These are phyloP conservation scores for Rhizopogon sp. DNA, from an alignment of 768 basidiomycete genomes.

Conservation along the genomic window DNA sequence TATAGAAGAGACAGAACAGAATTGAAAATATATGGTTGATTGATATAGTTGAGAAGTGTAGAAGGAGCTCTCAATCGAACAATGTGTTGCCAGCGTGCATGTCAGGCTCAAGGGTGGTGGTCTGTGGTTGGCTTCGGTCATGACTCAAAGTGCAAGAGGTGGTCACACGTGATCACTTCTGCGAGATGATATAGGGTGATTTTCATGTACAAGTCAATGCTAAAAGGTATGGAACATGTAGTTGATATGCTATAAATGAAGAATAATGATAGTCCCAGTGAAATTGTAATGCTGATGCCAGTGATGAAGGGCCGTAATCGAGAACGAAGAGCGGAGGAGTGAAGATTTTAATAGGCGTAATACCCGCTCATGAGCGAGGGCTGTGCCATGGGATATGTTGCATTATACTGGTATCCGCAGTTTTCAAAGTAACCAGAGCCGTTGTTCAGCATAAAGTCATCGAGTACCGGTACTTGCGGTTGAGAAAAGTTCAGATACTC, in stretches of 20 bases:
- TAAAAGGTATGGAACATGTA: not conserved
- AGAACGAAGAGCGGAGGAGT: not conserved
- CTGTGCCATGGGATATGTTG: not conserved
- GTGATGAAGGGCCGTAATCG: not conserved
- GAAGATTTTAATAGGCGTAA: not conserved
- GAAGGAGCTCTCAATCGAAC: not conserved
- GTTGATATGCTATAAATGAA: too few relatives aligned
- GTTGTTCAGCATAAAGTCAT: not conserved
- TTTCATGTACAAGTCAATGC: too few relatives aligned
- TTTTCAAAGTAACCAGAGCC: not conserved
- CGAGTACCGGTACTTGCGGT: not conserved
- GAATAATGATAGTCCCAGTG: not conserved
- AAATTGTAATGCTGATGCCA: not conserved
- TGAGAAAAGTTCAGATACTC: not conserved
- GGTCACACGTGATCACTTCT: too few relatives aligned
- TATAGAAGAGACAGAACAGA: not conserved
- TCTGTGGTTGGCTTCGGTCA: too few relatives aligned
- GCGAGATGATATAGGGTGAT: too few relatives aligned
- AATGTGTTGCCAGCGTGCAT: conserved; percentile 2
- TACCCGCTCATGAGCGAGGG: not conserved
- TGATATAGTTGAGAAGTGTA: not conserved
- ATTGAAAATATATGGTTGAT: not conserved
- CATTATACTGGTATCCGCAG: not conserved
- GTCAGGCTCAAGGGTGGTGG: not conserved
- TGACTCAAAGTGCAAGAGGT: too few relatives aligned